Conservation (phyloP, 2,329 filamentous ascomycete genomes). For the Colletotrichum sojae region DNA sequence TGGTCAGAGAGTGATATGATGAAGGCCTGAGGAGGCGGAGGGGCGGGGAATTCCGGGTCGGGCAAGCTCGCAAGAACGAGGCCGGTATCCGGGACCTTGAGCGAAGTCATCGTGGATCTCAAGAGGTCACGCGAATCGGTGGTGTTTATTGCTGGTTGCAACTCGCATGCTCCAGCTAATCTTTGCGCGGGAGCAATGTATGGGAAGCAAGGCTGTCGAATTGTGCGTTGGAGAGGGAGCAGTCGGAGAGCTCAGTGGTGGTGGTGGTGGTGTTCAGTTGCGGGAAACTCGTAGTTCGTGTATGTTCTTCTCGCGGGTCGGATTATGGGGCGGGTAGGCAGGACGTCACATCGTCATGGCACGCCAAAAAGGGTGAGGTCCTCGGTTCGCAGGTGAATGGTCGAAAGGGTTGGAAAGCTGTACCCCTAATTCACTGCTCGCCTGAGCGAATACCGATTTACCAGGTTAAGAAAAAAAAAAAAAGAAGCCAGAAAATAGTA, state of each 20-base stretch:
- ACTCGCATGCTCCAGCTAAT: constrained; percentile 35
- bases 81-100: constrained; percentile 71
- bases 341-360: constrained; percentile 41
- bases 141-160: constrained; percentile 22
- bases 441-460: constrained; percentile 1
- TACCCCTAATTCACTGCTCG: constrained; percentile 15
- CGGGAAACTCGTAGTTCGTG: constrained; percentile 25
- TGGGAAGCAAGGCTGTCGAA: background rate
- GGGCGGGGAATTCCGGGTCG: constrained; percentile 55
- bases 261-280: constrained; percentile 20
- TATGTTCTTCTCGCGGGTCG: constrained; percentile 34
- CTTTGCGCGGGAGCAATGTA: background rate
- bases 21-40: constrained; percentile 69
- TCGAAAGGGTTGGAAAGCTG: constrained; percentile 2
- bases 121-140: constrained; percentile 29
- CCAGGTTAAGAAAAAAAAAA: constrained; percentile 15
- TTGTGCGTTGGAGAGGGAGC: background rate
- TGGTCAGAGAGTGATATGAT: constrained; percentile 70
- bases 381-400: constrained; percentile 28
- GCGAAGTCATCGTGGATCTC: constrained; percentile 61
- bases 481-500: constrained; percentile 3
- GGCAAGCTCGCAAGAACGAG: constrained; percentile 69
- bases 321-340: constrained; percentile 37
- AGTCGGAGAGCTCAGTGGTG: constrained; percentile 6
- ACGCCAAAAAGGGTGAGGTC: constrained; percentile 15